A percentile compares a stretch with the other conserved stretches of the same genome.
Evolutionary conservation across 1,139 yeast genomes (phyloP).

Genomic region (Kodamaea sp.): DNA sequence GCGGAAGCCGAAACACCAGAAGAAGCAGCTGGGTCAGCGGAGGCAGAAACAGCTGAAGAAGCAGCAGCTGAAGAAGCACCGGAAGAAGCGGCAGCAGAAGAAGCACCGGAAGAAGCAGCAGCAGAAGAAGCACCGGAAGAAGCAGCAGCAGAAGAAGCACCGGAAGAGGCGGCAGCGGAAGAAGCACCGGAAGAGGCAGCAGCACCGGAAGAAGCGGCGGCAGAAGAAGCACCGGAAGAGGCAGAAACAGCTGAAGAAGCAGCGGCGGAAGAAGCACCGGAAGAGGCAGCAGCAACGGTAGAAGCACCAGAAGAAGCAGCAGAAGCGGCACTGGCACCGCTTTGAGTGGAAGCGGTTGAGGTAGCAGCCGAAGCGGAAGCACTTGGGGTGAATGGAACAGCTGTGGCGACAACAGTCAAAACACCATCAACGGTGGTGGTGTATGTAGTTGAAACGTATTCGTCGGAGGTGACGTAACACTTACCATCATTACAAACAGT

Average conservation of each 20-base stretch:
- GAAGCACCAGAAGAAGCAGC: constrained; percentile 3
- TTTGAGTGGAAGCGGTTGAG: constrained; percentile 3
- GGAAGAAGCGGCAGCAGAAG: neutral
- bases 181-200: constrained; percentile 4
- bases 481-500: constrained; percentile 35
- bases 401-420: constrained; percentile 36
- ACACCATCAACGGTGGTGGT: constrained; percentile 41
- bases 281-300: neutral
- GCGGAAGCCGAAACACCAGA: neutral
- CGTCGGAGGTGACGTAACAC: constrained; percentile 37
- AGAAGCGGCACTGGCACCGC: neutral
- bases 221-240: constrained; percentile 1
- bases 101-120: neutral
- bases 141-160: constrained; percentile 2
- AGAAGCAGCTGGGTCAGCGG: constrained; percentile 2
- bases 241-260: constrained; percentile 1
- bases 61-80: neutral
- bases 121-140: constrained; percentile 2
- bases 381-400: constrained; percentile 15
- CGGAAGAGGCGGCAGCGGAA: constrained; percentile 6
- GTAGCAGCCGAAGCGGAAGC: constrained; percentile 6
- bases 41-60: neutral
- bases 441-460: constrained; percentile 33
- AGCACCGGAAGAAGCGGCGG: constrained; percentile 4
- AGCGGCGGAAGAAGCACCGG: neutral